These are phyloP conservation scores for Alternaria solani DNA, from an alignment of 2,329 filamentous ascomycete species.

Conservation along the genomic window DNA sequence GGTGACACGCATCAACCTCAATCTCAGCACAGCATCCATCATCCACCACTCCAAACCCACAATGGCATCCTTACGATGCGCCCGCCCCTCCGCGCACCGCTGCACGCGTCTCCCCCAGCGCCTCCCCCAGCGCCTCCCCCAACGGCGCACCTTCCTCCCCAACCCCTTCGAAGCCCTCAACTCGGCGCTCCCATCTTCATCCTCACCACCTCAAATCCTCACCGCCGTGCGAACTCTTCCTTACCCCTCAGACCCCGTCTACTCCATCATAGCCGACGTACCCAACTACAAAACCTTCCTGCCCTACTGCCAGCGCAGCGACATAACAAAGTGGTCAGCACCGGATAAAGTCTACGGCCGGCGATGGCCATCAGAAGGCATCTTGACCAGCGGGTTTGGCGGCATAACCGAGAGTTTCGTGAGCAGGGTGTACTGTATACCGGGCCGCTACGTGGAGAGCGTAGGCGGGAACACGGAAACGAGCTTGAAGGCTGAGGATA, in stretches of 20 bases:
- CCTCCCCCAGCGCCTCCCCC: constrained; percentile 15
- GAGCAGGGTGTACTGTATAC: constrained; percentile 79
- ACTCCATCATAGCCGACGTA: constrained; percentile 87
- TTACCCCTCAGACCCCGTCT: constrained; percentile 75
- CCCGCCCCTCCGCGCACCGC: constrained; percentile 49
- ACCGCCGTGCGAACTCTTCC: constrained; percentile 78
- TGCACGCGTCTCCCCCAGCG: constrained; percentile 17
- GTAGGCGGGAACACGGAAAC: constrained; percentile 67
- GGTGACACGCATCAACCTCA: constrained; percentile 19
- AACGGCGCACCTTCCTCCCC: constrained; percentile 54
- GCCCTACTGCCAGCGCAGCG: constrained; percentile 84
- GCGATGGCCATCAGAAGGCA: constrained; percentile 75
- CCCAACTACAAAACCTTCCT: constrained; percentile 82
- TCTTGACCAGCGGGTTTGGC: constrained; percentile 85
- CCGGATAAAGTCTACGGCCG: constrained; percentile 59
- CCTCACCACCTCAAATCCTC: constrained; percentile 68
- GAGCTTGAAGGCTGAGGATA: constrained; percentile 52
- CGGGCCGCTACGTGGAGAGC: constrained; percentile 77
- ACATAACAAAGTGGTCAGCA: constrained; percentile 76
- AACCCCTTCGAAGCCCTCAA: constrained; percentile 56
- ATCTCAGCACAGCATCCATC: neutral
- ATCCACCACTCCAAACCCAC: constrained; percentile 2
- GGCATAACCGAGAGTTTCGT: constrained; percentile 85
- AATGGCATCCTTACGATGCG: constrained; percentile 44
- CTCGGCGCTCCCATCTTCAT: constrained; percentile 30